Evolutionary conservation across 2,329 filamentous ascomycete genomes (phyloP), one percentile per base, ranked within the genome.

Genomic region (Microascus cirrosus): DNA sequence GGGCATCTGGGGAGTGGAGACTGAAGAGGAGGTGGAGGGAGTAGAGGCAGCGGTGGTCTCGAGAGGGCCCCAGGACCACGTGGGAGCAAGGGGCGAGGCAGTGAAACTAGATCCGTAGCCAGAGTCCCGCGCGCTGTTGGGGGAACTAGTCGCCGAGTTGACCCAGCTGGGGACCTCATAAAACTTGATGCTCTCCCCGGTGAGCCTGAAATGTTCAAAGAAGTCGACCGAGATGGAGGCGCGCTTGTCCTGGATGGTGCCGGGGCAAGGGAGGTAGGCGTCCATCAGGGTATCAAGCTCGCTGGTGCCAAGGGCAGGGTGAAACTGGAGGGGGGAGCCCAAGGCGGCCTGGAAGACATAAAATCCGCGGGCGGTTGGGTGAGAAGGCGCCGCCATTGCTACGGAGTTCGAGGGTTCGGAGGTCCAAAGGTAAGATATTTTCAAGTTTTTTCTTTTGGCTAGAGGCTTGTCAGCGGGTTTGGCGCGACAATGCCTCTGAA

Each of bases 281-380:
- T 82, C 72, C 64, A 86, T 77, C 67, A 86, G 70, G 57, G 78
- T 72, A 64, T 85, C 81, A 57, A 86, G 76, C 68, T 89, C 78
- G 70, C 80, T 64, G 60, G 79, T 74, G 66, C 85, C 74, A 70
- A 90, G 73, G 65, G 85, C 72, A 73, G 89, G 79, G 68, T 84
- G 71, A 78, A 90, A 84, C 71, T 90, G 74, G 59, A 86, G 74
- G 60, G 77, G 71, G 54, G 77, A 75, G 56, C 82, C 82, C 58
- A 82, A 72, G 54, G 74, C 68, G 51, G 80, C 75, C 73, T 86
- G 83, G 66, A 77, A 82, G 67, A 85, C 75, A 60, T 81, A 82
- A 69, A 84, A 84, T 59, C 79, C 79, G 51, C n/a, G 59, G 15
- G 67, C n/a, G 1, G 53, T 32, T 15, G 34, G 22, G 59, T 58